phyloP scores from a whole-genome alignment of 2,329 filamentous ascomycete species.

The Neonectria coccinea region DNA sequence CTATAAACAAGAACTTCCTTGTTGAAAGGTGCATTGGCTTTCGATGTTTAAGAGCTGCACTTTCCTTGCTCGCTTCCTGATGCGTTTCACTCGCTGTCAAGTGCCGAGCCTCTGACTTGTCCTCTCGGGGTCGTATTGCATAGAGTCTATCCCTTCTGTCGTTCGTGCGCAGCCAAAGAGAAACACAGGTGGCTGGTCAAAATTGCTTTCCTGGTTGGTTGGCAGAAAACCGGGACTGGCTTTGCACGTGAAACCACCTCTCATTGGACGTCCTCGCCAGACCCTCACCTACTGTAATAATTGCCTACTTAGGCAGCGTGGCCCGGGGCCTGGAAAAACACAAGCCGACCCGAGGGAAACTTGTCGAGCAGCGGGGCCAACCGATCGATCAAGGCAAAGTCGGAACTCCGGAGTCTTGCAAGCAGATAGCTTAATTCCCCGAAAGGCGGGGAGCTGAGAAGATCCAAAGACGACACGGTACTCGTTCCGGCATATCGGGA shows the following conservation, averaged over 20 bases:
- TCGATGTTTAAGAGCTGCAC: neutral
- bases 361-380: neutral
- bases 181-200: conserved; percentile 10
- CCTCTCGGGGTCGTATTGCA: neutral
- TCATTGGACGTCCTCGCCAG: conserved; percentile 13
- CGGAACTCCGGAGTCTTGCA: neutral
- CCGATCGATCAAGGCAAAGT: neutral
- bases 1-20: conserved; percentile 11
- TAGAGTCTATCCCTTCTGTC: neutral
- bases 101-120: neutral
- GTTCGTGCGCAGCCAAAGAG: neutral
- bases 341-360: conserved; percentile 13
- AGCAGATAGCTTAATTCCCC: conserved; percentile 7
- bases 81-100: neutral
- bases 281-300: neutral
- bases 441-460: conserved; percentile 6
- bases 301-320: too few species aligned
- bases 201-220: conserved; percentile 2
- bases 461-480: neutral
- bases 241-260: conserved; percentile 36
- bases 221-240: conserved; percentile 6
- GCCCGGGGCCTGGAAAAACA: conserved; percentile 17
- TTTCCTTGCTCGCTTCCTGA: neutral
- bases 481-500: conserved; percentile 15
- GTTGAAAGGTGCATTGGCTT: neutral